phyloP scores from a whole-genome alignment of 163 green algal species.

The Scenedesmus sp. region DNA sequence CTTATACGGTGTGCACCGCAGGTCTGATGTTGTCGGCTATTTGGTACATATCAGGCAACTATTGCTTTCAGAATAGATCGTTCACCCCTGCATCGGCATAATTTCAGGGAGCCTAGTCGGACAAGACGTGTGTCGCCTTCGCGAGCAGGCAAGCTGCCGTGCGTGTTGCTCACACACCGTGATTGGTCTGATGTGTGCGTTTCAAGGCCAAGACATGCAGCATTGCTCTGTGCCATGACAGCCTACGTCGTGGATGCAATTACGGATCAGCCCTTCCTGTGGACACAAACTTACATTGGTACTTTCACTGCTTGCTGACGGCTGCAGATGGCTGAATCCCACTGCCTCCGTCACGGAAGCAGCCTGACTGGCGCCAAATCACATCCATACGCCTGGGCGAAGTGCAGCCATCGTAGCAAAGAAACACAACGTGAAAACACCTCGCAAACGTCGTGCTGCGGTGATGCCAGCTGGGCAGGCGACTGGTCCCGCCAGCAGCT shows the following conservation, averaged over 20 bases:
- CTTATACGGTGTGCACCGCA: too few relatives aligned
- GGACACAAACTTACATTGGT: not conserved
- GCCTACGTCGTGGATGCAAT: not conserved
- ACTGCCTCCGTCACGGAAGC: not conserved
- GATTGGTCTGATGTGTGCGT: too few relatives aligned
- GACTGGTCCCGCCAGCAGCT: not conserved
- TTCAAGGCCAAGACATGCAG: not conserved
- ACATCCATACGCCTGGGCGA: not conserved
- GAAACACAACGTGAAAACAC: not conserved
- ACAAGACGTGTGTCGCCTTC: too few relatives aligned
- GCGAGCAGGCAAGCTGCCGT: too few relatives aligned
- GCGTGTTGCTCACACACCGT: too few relatives aligned
- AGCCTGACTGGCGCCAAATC: not conserved
- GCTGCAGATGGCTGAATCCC: not conserved
- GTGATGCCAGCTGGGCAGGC: not conserved
- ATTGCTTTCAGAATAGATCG: too few relatives aligned
- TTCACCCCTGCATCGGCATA: too few relatives aligned
- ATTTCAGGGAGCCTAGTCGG: too few relatives aligned
- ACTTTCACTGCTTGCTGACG: not conserved
- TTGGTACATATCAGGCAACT: too few relatives aligned
- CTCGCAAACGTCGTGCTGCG: not conserved
- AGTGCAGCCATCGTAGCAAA: not conserved
- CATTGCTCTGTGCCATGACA: not conserved
- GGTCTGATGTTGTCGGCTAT: too few relatives aligned
- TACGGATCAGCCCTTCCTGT: not conserved